phyloP scores from a whole-genome alignment of 2,329 filamentous ascomycete species.

The Pseudogymnoascus sp. region DNA sequence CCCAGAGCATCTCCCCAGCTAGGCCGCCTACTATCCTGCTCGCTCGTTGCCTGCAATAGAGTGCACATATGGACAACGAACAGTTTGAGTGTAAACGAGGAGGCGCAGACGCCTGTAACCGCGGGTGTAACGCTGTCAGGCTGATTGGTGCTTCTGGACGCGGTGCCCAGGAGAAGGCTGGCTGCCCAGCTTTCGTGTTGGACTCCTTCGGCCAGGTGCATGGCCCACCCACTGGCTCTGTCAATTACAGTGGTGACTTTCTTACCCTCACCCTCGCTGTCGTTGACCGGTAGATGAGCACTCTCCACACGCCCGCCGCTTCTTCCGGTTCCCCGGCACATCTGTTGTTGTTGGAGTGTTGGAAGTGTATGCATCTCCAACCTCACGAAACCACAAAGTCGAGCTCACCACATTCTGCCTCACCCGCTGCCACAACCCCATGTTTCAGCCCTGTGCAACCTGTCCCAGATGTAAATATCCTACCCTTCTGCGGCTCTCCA shows the following conservation, averaged over 20 bases:
- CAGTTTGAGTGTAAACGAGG: not conserved
- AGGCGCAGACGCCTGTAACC: slow-evolving; percentile 8
- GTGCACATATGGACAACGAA: not conserved
- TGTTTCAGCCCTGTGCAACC: slow-evolving; percentile 2
- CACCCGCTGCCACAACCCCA: not conserved
- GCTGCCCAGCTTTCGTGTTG: not conserved
- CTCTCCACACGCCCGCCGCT: not conserved
- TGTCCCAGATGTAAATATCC: not conserved
- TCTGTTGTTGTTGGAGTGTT: not conserved
- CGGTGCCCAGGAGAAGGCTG: slow-evolving; percentile 1
- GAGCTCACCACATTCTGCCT: not conserved
- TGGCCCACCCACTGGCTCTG: not conserved
- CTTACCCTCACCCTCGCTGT: not conserved
- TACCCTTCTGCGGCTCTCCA: not conserved
- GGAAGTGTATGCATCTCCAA: not conserved
- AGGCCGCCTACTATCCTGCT: not conserved
- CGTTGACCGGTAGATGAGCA: not conserved
- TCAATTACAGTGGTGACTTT: not conserved
- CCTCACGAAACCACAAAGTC: not conserved
- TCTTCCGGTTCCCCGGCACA: not conserved
- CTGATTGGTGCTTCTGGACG: slow-evolving; percentile 3
- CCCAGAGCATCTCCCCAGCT: not conserved
- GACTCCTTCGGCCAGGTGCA: not conserved
- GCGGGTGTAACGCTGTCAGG: not conserved
- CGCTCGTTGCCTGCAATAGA: not conserved